Conservation (phyloP, 768 basidiomycete species). For the Leccinum variicolor region DNA sequence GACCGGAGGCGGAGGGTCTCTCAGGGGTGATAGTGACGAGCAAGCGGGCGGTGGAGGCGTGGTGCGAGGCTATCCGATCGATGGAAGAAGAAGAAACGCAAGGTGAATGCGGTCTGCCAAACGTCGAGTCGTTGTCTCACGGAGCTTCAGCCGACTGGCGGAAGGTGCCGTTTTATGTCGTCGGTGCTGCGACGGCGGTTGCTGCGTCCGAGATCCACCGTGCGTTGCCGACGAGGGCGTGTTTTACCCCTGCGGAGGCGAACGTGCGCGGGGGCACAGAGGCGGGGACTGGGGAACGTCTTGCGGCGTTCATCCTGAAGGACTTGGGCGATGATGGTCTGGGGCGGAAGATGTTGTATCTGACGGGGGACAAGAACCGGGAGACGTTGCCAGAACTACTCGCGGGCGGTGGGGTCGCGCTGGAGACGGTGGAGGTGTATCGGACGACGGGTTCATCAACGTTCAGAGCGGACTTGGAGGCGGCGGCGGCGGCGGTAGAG, state of each 20-base stretch:
- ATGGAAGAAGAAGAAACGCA: conserved; percentile 1
- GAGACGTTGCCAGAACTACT: conserved; percentile 61
- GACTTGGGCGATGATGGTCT: conserved; percentile 21
- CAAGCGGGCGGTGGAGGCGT: conserved; percentile 72
- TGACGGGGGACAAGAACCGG: conserved; percentile 85
- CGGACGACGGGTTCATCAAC: conserved; percentile 55
- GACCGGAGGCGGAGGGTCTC: conserved; percentile 33
- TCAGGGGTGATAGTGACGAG: conserved; percentile 78
- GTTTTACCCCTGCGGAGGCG: conserved; percentile 25
- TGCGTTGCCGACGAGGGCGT: conserved; percentile 36
- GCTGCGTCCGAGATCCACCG: conserved; percentile 34
- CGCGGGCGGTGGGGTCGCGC: conserved; percentile 37
- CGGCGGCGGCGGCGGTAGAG: conserved; percentile 31
- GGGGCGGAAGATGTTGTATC: conserved; percentile 50
- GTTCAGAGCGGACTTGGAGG: conserved; percentile 45
- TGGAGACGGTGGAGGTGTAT: conserved; percentile 65
- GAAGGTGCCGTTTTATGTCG: conserved; percentile 69
- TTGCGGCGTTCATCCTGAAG: conserved; percentile 59
- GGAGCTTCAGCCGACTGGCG: conserved; percentile 45
- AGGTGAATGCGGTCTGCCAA: conserved; percentile 7
- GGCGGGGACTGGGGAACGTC: conserved; percentile 64
- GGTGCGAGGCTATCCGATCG: conserved; percentile 41
- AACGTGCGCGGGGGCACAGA: conserved; percentile 42
- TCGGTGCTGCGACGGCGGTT: conserved; percentile 62
- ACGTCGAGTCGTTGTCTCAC: not conserved